Conservation (phyloP, 305 asterid species). For the Solanum hybrid region DNA sequence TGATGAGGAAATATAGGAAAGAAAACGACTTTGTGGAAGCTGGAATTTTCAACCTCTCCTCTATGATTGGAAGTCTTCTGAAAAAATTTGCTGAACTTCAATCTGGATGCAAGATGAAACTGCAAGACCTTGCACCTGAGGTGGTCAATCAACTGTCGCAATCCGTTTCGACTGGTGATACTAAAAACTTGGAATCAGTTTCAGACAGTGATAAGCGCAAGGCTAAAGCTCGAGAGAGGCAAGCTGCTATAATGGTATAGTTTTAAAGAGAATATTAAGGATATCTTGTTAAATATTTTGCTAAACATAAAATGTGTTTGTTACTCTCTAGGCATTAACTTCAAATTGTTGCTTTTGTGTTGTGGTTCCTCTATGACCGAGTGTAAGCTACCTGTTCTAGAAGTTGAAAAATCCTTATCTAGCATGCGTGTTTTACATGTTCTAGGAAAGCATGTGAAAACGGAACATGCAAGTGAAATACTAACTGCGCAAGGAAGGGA, state of each 20-base stretch:
- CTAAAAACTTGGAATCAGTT: slow-evolving; percentile 24
- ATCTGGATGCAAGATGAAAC: slow-evolving; percentile 56
- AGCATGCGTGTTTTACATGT: not conserved
- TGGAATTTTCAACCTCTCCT: slow-evolving; percentile 42
- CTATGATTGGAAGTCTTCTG: slow-evolving; percentile 48
- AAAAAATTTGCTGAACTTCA: slow-evolving; percentile 75
- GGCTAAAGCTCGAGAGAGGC: slow-evolving; percentile 95
- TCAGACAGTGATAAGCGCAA: slow-evolving; percentile 74
- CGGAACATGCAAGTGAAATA: not conserved
- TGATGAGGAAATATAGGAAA: slow-evolving; percentile 71
- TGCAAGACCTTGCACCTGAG: slow-evolving; percentile 80
- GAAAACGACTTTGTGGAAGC: slow-evolving; percentile 55
- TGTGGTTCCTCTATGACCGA: not conserved
- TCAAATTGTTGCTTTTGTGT: not conserved
- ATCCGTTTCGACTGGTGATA: slow-evolving; percentile 26
- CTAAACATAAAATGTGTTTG: not conserved
- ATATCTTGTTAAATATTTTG: not conserved
- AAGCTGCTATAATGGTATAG: slow-evolving; percentile 83
- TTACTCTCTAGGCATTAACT: not conserved
- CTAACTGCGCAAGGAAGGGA: not conserved
- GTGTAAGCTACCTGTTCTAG: not conserved
- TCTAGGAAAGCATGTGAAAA: not conserved
- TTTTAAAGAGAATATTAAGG: not conserved
- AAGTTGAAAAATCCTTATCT: not conserved
- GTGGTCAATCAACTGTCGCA: slow-evolving; percentile 50